These are phyloP conservation scores for Raffaelea arxii DNA, from an alignment of 2,329 filamentous ascomycete genomes.

Conservation along the genomic window DNA sequence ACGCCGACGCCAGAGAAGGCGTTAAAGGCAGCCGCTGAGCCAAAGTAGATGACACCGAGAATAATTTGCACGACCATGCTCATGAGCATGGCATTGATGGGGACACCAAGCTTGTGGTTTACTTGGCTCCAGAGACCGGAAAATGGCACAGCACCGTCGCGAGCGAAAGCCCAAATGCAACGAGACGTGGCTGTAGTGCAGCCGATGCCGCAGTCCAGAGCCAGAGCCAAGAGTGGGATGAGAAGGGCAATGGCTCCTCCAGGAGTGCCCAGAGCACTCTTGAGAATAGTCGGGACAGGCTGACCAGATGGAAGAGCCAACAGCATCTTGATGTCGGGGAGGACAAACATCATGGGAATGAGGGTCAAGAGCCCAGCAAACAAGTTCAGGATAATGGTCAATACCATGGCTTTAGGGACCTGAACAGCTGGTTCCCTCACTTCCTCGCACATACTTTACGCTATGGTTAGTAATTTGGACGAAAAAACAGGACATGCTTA, in stretches of 20 bases:
- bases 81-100: slow-evolving; percentile 64
- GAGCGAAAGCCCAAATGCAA: slow-evolving; percentile 60
- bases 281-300: slow-evolving; percentile 56
- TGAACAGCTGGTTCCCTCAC: slow-evolving; percentile 57
- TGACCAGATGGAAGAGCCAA: slow-evolving; percentile 45
- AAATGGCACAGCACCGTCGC: slow-evolving; percentile 60
- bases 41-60: slow-evolving; percentile 60
- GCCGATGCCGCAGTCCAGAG: slow-evolving; percentile 56
- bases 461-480: not conserved
- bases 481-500: no score
- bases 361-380: slow-evolving; percentile 58
- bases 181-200: slow-evolving; percentile 61
- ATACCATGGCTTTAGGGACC: slow-evolving; percentile 64
- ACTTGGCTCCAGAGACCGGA: slow-evolving; percentile 51
- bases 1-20: slow-evolving; percentile 63
- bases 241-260: slow-evolving; percentile 54
- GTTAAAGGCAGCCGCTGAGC: slow-evolving; percentile 58
- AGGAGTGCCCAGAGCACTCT: slow-evolving; percentile 47
- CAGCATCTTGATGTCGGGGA: slow-evolving; percentile 51
- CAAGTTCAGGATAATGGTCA: slow-evolving; percentile 57
- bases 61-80: slow-evolving; percentile 55
- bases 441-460: slow-evolving; percentile 64
- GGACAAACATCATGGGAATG: slow-evolving; percentile 58
- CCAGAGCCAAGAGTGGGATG: slow-evolving; percentile 55
- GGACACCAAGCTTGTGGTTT: slow-evolving; percentile 52